These are phyloP conservation scores for Penicillium sp. DNA, from an alignment of 2,329 filamentous ascomycete genomes.

Conservation along the genomic window DNA sequence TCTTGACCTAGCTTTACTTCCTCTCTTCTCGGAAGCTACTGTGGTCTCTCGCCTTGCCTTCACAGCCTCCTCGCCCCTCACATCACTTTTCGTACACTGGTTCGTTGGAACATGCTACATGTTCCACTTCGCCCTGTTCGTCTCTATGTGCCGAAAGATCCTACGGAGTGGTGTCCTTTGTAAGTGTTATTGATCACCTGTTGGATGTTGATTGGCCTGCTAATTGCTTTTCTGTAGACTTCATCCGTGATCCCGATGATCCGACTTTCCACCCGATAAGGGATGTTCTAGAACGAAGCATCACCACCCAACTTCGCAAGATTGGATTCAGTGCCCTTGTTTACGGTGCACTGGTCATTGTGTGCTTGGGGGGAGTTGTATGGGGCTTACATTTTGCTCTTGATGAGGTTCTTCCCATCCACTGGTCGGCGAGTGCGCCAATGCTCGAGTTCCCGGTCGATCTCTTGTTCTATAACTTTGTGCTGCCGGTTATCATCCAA, in stretches of 20 bases:
- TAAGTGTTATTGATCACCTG: slow-evolving; percentile 49
- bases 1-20: slow-evolving; percentile 83
- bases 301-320: slow-evolving; percentile 90
- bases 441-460: slow-evolving; percentile 94
- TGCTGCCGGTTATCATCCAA: slow-evolving; percentile 83
- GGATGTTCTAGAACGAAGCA: slow-evolving; percentile 89
- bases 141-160: slow-evolving; percentile 98
- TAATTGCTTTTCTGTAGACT: slow-evolving; percentile 58
- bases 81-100: slow-evolving; percentile 96
- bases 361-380: slow-evolving; percentile 92
- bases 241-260: slow-evolving; percentile 96
- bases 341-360: slow-evolving; percentile 86
- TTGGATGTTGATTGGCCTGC: not conserved
- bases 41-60: slow-evolving; percentile 77
- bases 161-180: slow-evolving; percentile 92
- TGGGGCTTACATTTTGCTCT: slow-evolving; percentile 78
- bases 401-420: slow-evolving; percentile 77
- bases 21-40: slow-evolving; percentile 81
- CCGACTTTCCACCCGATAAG: slow-evolving; percentile 97
- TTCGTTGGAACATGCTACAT: slow-evolving; percentile 98
- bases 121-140: slow-evolving; percentile 99
- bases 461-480: slow-evolving; percentile 92
- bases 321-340: slow-evolving; percentile 95
- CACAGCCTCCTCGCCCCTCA: slow-evolving; percentile 75
- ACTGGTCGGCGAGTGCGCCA: slow-evolving; percentile 90